These are phyloP conservation scores for Thielaviopsis musarum DNA, from an alignment of 2,329 filamentous ascomycete genomes.

Conservation along the genomic window DNA sequence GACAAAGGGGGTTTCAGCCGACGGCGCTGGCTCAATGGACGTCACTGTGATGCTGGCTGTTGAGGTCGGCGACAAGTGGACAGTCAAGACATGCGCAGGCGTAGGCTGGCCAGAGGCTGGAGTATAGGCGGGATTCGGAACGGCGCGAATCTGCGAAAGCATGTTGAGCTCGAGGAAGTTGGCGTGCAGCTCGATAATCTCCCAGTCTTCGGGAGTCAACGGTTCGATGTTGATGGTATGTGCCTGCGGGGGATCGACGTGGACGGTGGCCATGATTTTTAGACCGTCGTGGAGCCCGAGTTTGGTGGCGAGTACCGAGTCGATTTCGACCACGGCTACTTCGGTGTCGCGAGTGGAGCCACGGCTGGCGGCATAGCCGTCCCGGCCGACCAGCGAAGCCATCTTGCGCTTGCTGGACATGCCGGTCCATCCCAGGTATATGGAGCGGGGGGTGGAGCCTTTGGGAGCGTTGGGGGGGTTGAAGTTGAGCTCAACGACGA, in stretches of 20 bases:
- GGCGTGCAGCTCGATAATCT: conserved; percentile 94
- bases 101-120: conserved; percentile 32
- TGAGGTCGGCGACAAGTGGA: conserved; percentile 88
- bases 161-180: conserved; percentile 92
- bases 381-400: conserved; percentile 54
- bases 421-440: conserved; percentile 92
- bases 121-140: conserved; percentile 66
- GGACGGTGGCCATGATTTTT: conserved; percentile 55
- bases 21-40: conserved; percentile 59
- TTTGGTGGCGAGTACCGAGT: conserved; percentile 64
- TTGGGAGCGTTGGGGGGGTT: conserved; percentile 28
- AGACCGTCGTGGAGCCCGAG: conserved; percentile 67
- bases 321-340: conserved; percentile 63
- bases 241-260: conserved; percentile 77
- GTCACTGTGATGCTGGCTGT: conserved; percentile 82
- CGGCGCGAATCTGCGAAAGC: conserved; percentile 75
- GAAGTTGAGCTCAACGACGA: conserved; percentile 81
- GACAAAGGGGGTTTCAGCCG: conserved; percentile 58
- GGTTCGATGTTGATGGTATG: conserved; percentile 97
- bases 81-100: conserved; percentile 60
- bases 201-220: conserved; percentile 89
- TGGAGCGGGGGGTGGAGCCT: conserved; percentile 42
- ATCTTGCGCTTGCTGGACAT: conserved; percentile 85
- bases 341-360: conserved; percentile 54
- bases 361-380: conserved; percentile 48